Percentiles rank a stretch among this genome's conserved stretches.
Conservation (phyloP, 1,284 basidiomycete genomes). For the Puccinia horiana region DNA sequence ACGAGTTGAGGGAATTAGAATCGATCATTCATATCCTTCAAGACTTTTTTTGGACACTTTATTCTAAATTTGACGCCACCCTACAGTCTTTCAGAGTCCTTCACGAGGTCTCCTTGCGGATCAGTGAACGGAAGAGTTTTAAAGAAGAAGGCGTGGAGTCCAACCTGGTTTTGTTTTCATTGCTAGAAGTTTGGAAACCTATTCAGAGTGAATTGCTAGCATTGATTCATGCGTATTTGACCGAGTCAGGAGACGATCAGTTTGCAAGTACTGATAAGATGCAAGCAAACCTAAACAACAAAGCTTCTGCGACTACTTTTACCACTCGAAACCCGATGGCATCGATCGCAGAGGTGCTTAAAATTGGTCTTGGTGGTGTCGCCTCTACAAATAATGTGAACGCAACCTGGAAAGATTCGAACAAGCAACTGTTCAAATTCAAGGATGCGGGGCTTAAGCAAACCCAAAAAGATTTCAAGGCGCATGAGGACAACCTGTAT, state of each 20-base stretch:
- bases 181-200: constrained; percentile 87
- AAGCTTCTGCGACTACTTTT: constrained; percentile 73
- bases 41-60: constrained; percentile 97
- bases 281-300: background rate
- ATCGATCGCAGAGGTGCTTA: constrained; percentile 89
- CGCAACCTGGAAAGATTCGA: constrained; percentile 35
- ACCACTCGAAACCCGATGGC: constrained; percentile 80
- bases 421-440: constrained; percentile 82
- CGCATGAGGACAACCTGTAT: constrained; percentile 81
- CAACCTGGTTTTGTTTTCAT: constrained; percentile 68
- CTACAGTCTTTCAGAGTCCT: constrained; percentile 86
- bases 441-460: constrained; percentile 78
- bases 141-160: constrained; percentile 76
- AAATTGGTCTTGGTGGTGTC: constrained; percentile 71
- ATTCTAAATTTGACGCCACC: constrained; percentile 94
- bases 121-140: constrained; percentile 74
- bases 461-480: constrained; percentile 69
- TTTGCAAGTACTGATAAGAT: constrained; percentile 28
- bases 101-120: constrained; percentile 76
- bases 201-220: constrained; percentile 86
- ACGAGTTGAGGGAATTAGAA: constrained; percentile 55
- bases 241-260: constrained; percentile 62
- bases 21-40: constrained; percentile 70
- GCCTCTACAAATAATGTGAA: constrained; percentile 5
- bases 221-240: constrained; percentile 86